A percentile compares a stretch with the other conserved stretches of the same genome.
phyloP scores from a whole-genome alignment of 495 filamentous ascomycete species.

The Aspergillus conjunctus region DNA sequence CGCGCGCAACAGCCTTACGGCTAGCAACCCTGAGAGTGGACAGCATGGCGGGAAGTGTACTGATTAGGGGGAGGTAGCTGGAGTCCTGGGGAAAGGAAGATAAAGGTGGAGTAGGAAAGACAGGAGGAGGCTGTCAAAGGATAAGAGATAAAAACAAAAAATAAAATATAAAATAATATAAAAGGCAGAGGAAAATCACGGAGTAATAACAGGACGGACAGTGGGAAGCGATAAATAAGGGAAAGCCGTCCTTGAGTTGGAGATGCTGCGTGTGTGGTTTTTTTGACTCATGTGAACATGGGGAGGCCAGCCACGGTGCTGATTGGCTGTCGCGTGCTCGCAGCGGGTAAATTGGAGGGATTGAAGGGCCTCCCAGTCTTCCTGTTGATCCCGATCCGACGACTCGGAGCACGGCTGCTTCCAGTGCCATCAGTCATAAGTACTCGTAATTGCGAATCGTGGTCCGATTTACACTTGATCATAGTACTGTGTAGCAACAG shows the following conservation, averaged over 20 bases:
- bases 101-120: slow-evolving; percentile 20
- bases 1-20: slow-evolving; percentile 54
- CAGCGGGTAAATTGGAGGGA: slow-evolving; percentile 16
- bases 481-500: background rate
- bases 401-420: background rate
- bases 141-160: slow-evolving; percentile 24
- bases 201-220: slow-evolving; percentile 17
- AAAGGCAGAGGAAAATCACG: background rate
- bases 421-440: too few relatives aligned
- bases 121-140: slow-evolving; percentile 20
- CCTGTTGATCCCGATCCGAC: slow-evolving; percentile 8
- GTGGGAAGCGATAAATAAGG: slow-evolving; percentile 29
- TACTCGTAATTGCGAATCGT: too few relatives aligned
- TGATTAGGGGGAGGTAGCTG: background rate
- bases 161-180: background rate
- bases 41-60: slow-evolving; percentile 46
- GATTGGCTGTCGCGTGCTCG: slow-evolving; percentile 32
- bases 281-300: slow-evolving; percentile 48
- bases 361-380: background rate
- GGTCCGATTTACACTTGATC: too few relatives aligned
- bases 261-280: slow-evolving; percentile 36
- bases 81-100: slow-evolving; percentile 18
- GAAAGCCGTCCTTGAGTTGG: slow-evolving; percentile 23
- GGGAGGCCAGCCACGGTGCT: slow-evolving; percentile 23
- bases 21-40: slow-evolving; percentile 58